Evolutionary conservation across 2,329 filamentous ascomycete genomes (phyloP), one percentile per base, ranked within the genome.

Genomic region (Neonectria ditissima): DNA sequence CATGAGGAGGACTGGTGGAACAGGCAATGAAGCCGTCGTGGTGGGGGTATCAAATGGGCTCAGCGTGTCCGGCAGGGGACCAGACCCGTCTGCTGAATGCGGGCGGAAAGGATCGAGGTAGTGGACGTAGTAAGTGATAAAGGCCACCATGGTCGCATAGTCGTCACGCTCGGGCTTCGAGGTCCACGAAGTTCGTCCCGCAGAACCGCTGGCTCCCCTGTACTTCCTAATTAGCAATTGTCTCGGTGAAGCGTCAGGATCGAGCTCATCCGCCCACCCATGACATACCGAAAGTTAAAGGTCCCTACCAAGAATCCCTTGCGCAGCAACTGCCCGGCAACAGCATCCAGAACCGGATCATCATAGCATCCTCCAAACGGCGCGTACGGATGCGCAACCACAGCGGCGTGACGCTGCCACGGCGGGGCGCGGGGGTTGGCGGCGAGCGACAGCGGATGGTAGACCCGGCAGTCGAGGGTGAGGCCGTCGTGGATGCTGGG

Each of bases 311-410:
- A 76, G 73, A 88, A 97, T 1, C 92, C 92, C 55, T 84, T 80
- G 5, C 84, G 81, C n/a, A 97, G 77, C 48, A 97, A 82, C 62
- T 90, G 85, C 2, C 82, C 81, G 1, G 87, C 88, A 3, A 92
- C 80, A 9, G 88, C 82, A n/a, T 87, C 83, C 1, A 98, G 91
- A 0, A 97, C 84, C 0, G 87, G 86, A 75, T 98, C 94, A 75
- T 98, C 92, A 75, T 89, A 96, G 77, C 83, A 89, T 5, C 95
- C 96, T 5, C 96, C 96, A 55, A 98, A 82, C 0, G 93, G 90
- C 34, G 93, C 93, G 75, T 98, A 98, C 0, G 96, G 95, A 77
- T 98, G 96, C 13, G 94, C 94, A 41, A 98, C 81, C 4, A 97
- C 83, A 48, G 85, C 86, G 16, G 83, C 84, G 67, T 88, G 80